Conservation (phyloP, 75 land plant species). For the Ceratopteris richardii region DNA sequence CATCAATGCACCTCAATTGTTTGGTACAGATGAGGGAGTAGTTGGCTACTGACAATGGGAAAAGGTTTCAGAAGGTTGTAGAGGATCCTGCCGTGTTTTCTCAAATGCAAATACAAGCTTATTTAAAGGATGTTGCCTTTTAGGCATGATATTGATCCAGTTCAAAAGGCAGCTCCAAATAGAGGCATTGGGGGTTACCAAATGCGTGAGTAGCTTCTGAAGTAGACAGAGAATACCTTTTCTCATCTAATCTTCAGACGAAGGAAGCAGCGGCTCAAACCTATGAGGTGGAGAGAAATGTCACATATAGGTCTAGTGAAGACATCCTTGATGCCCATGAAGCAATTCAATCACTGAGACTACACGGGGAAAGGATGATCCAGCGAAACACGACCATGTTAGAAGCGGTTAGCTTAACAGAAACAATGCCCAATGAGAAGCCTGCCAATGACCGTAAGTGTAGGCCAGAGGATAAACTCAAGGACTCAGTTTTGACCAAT, state of each 20-base stretch:
- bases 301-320: background rate
- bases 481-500: background rate
- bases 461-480: background rate
- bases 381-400: background rate
- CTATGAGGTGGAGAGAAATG: background rate
- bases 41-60: constrained; percentile 89
- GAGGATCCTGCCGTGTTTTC: constrained; percentile 89
- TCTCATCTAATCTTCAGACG: constrained; percentile 58
- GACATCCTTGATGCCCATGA: background rate
- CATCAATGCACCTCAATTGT: constrained; percentile 86
- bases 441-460: background rate
- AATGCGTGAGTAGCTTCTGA: constrained; percentile 90
- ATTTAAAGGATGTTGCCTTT: constrained; percentile 98
- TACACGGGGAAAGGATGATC: background rate
- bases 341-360: background rate
- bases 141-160: constrained; percentile 87
- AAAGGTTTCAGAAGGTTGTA: constrained; percentile 87
- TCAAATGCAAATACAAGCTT: constrained; percentile 91
- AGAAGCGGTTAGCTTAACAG: no score
- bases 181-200: constrained; percentile 78
- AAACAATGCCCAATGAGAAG: no score
- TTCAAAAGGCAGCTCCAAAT: constrained; percentile 84
- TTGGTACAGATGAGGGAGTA: constrained; percentile 83
- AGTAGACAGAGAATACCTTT: constrained; percentile 79
- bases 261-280: constrained; percentile 1